Evolutionary conservation across 306 rosid genomes (phyloP), one percentile per base, ranked within the genome.

Genomic region (Abrus pulchellus): DNA sequence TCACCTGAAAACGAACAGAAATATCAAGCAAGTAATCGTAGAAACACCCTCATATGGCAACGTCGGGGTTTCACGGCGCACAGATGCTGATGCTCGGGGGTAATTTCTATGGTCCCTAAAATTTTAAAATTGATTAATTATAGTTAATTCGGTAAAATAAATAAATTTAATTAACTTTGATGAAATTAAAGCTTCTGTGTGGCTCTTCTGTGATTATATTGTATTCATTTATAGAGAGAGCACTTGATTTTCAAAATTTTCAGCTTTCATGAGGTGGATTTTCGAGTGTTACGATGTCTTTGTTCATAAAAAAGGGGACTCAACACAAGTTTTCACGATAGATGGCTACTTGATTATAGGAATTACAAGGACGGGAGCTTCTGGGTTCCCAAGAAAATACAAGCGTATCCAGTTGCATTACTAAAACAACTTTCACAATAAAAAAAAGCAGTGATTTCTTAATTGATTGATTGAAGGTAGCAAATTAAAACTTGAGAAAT

Each of bases 311-410:
- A 75, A 44, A 75, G 82, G 57, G 43, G 34, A 44, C 12, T 38
- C 52, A 55, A 36, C 49, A 64, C 57, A 54, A 77, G 6, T 53
- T 75, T 62, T 82, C 45, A 54, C 78, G 44, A 80, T 80, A 10
- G 64, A 86, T 75, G 82, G 72, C 74, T 79, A 73, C 57, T 55
- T 82, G 73, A 64, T 20, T 11, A 9, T 63, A 48, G 76, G 76
- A 75, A 47, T 78, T 54, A 65, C 34, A 72, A 81, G 74, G 27
- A 62, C 84, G 86, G 85, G 84, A 86, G 81, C 91, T 80, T 83
- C 68, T 70, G 74, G 87, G 88, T n/a, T n/a, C n/a, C n/a, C n/a
- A n/a, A n/a, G n/a, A n/a, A n/a, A n/a, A n/a, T 80, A 74, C 84
- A 72, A 83, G 77, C 65, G 77, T 69, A 67, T 74, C 54, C 78